Evolutionary conservation across 2,329 filamentous ascomycete species (phyloP).

Genomic region (Ophiocordyceps unilateralis): DNA sequence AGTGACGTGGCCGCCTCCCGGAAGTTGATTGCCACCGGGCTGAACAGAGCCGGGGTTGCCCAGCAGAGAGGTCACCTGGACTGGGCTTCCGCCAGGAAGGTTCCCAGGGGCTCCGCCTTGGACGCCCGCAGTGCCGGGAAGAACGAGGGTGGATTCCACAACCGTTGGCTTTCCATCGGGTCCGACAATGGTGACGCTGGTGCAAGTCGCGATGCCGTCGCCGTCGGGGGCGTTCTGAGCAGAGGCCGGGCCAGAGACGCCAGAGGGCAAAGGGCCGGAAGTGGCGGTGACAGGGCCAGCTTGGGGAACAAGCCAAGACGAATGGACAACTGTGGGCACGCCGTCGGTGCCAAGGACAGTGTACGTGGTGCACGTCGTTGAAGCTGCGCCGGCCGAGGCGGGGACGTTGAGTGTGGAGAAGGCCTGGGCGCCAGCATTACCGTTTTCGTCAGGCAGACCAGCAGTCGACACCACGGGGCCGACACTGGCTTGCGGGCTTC

Average conservation of each 20-base stretch:
- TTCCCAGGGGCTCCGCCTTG: conserved; percentile 3
- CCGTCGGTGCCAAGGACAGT: conserved; percentile 13
- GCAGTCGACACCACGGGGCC: conserved; percentile 4
- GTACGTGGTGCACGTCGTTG: conserved; percentile 11
- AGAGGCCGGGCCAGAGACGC: neutral
- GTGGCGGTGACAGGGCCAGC: neutral
- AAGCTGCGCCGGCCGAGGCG: neutral
- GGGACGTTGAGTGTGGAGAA: neutral
- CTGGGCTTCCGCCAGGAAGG: conserved; percentile 3
- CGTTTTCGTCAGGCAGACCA: conserved; percentile 3
- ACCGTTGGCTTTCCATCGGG: conserved; percentile 6
- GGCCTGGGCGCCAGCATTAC: conserved; percentile 1
- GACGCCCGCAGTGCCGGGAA: conserved; percentile 6
- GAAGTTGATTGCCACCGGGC: neutral
- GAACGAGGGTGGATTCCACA: conserved; percentile 14
- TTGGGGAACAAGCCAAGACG: conserved; percentile 8
- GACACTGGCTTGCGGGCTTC: conserved; percentile 2
- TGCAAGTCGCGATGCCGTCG: conserved; percentile 2
- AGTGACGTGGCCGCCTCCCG: conserved; percentile 6
- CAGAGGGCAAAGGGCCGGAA: neutral
- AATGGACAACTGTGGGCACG: conserved; percentile 11
- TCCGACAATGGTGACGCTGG: conserved; percentile 9
- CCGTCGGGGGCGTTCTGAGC: neutral
- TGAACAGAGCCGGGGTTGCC: conserved; percentile 1
- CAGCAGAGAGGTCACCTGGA: conserved; percentile 1